These are phyloP conservation scores for Arthrocladium fulminans DNA, from an alignment of 2,329 filamentous ascomycete genomes.

Conservation along the genomic window DNA sequence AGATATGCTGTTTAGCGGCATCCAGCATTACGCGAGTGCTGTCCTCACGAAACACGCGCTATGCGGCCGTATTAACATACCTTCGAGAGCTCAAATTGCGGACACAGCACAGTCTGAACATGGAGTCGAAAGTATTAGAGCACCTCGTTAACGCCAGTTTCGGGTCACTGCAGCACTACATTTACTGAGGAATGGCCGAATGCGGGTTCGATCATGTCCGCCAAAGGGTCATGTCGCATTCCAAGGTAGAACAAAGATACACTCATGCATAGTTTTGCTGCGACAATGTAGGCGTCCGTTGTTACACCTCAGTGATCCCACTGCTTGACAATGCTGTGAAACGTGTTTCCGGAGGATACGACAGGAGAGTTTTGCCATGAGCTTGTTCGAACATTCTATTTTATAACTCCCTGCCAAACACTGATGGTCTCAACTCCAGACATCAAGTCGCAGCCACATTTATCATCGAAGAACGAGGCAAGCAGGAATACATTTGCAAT, in stretches of 20 bases:
- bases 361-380: no score
- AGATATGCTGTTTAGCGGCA: conserved; percentile 57
- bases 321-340: no score
- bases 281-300: no score
- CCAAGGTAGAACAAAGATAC: no score
- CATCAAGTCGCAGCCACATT: neutral
- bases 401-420: neutral
- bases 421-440: neutral
- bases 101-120: conserved; percentile 13
- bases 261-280: no score
- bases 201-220: no score
- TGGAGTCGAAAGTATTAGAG: conserved; percentile 10
- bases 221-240: no score
- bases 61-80: conserved; percentile 59
- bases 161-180: conserved; percentile 16
- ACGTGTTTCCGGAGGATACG: no score
- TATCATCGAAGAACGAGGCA: neutral
- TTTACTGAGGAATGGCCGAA: conserved; percentile 17
- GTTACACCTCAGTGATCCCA: no score
- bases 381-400: no score
- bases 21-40: conserved; percentile 63
- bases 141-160: conserved; percentile 11
- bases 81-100: conserved; percentile 40
- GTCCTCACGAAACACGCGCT: conserved; percentile 60
- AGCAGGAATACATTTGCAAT: neutral